phyloP scores from a whole-genome alignment of 352 stramenopile species.

The Phytophthora aleatoria region DNA sequence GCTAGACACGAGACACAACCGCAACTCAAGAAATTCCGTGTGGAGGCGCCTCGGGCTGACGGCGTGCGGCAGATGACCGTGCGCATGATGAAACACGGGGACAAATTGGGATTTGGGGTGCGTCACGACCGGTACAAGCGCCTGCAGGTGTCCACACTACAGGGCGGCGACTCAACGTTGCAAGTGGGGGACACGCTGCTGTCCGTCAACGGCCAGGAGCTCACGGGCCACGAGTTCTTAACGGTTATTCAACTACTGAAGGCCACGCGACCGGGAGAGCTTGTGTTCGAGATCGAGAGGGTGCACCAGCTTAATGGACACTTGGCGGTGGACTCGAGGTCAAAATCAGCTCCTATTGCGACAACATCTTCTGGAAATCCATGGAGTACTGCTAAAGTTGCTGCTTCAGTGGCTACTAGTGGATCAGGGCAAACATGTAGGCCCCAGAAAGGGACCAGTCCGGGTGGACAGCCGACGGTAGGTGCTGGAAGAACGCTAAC shows the following conservation, averaged over 20 bases:
- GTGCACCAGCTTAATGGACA: constrained; percentile 1
- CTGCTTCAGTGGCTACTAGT: constrained; percentile 1
- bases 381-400: constrained; percentile 3
- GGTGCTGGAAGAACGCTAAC: background rate
- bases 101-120: constrained; percentile 72
- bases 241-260: constrained; percentile 69
- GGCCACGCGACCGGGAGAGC: constrained; percentile 44
- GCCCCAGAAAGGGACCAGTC: constrained; percentile 9
- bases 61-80: constrained; percentile 42
- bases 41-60: constrained; percentile 7
- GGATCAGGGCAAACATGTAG: constrained; percentile 1
- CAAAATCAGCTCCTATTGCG: background rate
- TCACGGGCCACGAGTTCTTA: constrained; percentile 56
- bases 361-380: background rate
- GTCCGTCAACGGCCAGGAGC: constrained; percentile 62
- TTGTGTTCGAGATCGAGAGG: constrained; percentile 69
- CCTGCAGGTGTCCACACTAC: constrained; percentile 65
- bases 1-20: constrained; percentile 6
- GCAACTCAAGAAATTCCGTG: constrained; percentile 23
- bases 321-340: background rate
- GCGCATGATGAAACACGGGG: constrained; percentile 50
- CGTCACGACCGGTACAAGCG: constrained; percentile 59
- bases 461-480: background rate
- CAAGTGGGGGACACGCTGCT: constrained; percentile 70
- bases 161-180: constrained; percentile 42